phyloP scores from a whole-genome alignment of 768 basidiomycete genomes.

The Chlorophyllum brunneum region DNA sequence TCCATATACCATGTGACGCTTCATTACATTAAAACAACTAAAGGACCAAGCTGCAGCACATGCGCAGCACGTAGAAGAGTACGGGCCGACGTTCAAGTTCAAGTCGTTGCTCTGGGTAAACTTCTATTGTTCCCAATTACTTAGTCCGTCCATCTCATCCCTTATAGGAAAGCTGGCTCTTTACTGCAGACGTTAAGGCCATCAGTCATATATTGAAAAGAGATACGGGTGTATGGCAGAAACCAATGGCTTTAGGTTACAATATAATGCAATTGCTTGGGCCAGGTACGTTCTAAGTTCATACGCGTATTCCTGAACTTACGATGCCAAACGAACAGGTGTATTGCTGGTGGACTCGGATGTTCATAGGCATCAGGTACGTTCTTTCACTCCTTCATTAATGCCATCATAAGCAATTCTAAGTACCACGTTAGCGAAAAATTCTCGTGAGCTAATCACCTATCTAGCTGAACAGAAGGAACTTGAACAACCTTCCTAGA shows the following conservation, averaged over 20 bases:
- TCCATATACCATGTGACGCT: not conserved
- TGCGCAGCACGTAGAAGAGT: not conserved
- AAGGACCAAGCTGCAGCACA: slow-evolving; percentile 17
- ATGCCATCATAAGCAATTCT: not conserved
- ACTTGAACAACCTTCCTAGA: slow-evolving; percentile 29
- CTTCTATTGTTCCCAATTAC: not conserved
- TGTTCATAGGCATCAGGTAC: slow-evolving; percentile 39
- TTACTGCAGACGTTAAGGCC: slow-evolving; percentile 58
- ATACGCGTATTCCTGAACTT: not conserved
- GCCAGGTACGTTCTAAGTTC: slow-evolving; percentile 21
- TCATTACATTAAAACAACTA: not conserved
- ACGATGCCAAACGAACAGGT: slow-evolving; percentile 31
- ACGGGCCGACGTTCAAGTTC: slow-evolving; percentile 11
- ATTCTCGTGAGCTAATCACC: not conserved
- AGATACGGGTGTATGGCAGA: slow-evolving; percentile 50
- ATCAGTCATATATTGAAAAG: slow-evolving; percentile 55
- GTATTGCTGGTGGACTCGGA: slow-evolving; percentile 44
- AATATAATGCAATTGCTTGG: slow-evolving; percentile 40
- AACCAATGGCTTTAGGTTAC: slow-evolving; percentile 38
- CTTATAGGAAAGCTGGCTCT: slow-evolving; percentile 32
- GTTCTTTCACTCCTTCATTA: not conserved
- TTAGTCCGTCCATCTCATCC: not conserved
- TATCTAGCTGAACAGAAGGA: not conserved
- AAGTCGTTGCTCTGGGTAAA: not conserved
- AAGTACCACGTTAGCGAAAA: not conserved